Evolutionary conservation across 441 rosid genomes (phyloP).

Genomic region (Biscutella laevigata): DNA sequence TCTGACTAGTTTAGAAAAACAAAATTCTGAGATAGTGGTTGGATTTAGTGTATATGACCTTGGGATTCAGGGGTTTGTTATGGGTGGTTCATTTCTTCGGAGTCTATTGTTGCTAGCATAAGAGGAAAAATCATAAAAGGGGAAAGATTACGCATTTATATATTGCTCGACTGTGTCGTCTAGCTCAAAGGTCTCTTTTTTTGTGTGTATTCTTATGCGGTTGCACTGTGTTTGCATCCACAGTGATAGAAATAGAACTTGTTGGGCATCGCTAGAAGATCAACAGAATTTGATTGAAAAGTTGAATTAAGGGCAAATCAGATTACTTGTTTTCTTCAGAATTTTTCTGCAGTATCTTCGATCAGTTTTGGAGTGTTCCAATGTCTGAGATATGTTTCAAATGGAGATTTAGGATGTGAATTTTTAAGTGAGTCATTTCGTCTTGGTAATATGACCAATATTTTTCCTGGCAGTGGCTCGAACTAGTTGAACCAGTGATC

Average conservation of each 20-base stretch:
- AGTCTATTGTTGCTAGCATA: background rate
- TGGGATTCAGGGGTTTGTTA: background rate
- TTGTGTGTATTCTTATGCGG: background rate
- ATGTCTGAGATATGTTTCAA: background rate
- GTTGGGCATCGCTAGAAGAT: background rate
- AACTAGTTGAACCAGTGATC: slow-evolving; percentile 1
- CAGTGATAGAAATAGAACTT: background rate
- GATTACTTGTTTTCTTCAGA: background rate
- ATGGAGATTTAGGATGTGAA: background rate
- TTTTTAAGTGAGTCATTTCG: background rate
- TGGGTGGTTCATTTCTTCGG: background rate
- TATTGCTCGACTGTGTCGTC: background rate
- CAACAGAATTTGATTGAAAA: background rate
- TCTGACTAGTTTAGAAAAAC: background rate
- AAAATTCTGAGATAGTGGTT: background rate
- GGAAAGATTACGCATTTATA: too few relatives aligned
- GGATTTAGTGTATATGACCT: background rate
- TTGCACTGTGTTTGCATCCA: background rate
- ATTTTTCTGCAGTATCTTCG: background rate
- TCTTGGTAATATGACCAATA: background rate
- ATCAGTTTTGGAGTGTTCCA: background rate
- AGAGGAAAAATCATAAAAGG: too few relatives aligned
- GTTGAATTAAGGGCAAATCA: background rate
- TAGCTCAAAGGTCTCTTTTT: background rate
- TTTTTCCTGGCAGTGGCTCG: background rate